Base-by-base conservation (phyloP, 192 early-diverging fungal species). In the Coemansia erecta region DNA sequence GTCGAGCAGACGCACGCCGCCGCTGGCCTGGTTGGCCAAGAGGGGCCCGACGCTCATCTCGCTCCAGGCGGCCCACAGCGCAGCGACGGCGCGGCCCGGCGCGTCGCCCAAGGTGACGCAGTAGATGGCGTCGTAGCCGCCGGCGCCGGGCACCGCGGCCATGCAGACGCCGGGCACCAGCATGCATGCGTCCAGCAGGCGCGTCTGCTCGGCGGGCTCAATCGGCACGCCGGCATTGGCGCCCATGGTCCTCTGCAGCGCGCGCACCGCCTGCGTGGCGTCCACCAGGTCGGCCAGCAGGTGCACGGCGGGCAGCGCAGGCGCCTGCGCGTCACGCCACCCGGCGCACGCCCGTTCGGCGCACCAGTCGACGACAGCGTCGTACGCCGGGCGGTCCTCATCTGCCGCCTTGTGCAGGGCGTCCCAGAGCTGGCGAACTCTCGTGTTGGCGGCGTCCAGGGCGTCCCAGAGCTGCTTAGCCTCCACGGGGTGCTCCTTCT, bases 61-160 rank as follows among this genome's bases (percentile, higher is more conserved):
- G 2, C 67, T 66, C 90, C 92, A 95, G 17, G 57, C 21, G 10
- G 79, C 64, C 89, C 88, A 92, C 50, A 89, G 69, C 1, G 59
- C 23, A 45, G 83, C 86, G 18, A 91, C 85, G 14, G 61, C 67
- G 26, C 53, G 31, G 50, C 73, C 73, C 4, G 85, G 72, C 8
- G 64, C 69, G 0, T 82, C 76, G 9, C 84, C 83, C 11, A 92
- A 46, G 28, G 83, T 81, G 42, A 99, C 81, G 56, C 91, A 94
- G 67, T 93, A 97, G 59, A 99, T 97, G 8, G 97, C 97, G 72
- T 99, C 97, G 55, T 85, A 98, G 5, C 97, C 97, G 41, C 97
- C 97, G 50, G 96, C 94, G 47, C 97, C 97, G 18, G 97, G 97
- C 4, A 99, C 94, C 19, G 93, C 95, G 15, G 92, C 90, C 86